Evolutionary conservation across 306 rosid genomes (phyloP), one percentile per base, ranked within the genome.

Genomic region (Oemleria cerasiformis): DNA sequence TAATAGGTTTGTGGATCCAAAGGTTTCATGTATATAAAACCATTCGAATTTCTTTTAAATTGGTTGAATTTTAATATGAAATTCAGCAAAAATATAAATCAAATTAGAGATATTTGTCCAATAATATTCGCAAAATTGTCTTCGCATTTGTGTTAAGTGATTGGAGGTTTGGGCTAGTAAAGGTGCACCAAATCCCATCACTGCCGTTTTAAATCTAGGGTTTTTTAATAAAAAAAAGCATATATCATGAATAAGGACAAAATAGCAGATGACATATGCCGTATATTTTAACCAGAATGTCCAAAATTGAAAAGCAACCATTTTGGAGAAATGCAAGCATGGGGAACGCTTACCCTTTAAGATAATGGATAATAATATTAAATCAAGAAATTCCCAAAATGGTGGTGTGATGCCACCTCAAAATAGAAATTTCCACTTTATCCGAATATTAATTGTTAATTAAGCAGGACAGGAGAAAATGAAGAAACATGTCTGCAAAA

Each of bases 171-270:
- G 70, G 50, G 17, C 64, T 45, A 68, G 80, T 68, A 72, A 80
- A 57, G 74, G 82, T 77, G 68, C 83, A 81, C 84, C 83, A 76
- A 73, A 82, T 63, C 25, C 47, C 67, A 80, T 74, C 63, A 70
- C 57, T 71, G 82, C 50, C 36, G 3, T 30, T 30, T 30, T 30
- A 30, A 30, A 30, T 30, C 36, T 30, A 30, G 36, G 36, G 36
- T 30, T 30, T 30, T 30, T 30, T 30, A 30, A 30, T 30, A 1
- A 30, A 30, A 30, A 30, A 30, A 30, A 30, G n/a, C n/a, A n/a
- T n/a, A n/a, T n/a, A n/a, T n/a, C n/a, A 85, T 82, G 92, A 70
- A 87, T 65, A 57, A 71, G 61, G 88, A 85, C 88, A 90, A 75
- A 73, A 44, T 70, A 74, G 88, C 67, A 80, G 74, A 82, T 62